These are phyloP conservation scores for Trifolium fragiferum DNA, from an alignment of 306 rosid genomes.

Conservation along the genomic window DNA sequence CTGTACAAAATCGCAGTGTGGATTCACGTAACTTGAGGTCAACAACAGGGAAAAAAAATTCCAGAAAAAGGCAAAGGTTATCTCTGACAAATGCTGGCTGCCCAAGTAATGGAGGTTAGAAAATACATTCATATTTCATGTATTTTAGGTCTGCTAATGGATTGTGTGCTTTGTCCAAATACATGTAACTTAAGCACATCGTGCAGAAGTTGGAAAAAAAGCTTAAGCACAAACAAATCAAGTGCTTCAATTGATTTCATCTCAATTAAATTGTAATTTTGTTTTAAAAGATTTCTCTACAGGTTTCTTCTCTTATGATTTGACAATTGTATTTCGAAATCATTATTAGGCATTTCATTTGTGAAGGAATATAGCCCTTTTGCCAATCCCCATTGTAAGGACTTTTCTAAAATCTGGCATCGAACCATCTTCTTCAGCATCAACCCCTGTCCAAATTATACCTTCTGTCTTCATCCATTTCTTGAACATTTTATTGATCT, in stretches of 20 bases:
- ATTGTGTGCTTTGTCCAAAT: constrained; percentile 36
- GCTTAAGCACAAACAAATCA: not conserved
- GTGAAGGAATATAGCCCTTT: not conserved
- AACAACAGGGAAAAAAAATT: constrained; percentile 40
- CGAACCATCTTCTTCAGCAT: not conserved
- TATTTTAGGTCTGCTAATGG: constrained; percentile 19
- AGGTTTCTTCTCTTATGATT: constrained; percentile 29
- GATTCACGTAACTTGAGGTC: constrained; percentile 45
- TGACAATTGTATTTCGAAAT: constrained; percentile 12
- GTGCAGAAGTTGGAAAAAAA: not conserved
- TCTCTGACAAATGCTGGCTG: constrained; percentile 43
- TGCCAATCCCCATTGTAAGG: not conserved
- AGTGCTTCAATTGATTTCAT: not conserved
- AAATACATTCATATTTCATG: constrained; percentile 31
- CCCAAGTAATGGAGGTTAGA: constrained; percentile 57
- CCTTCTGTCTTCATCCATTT: no score
- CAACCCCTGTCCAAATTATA: not conserved
- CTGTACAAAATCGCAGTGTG: constrained; percentile 35
- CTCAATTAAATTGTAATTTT: constrained; percentile 3
- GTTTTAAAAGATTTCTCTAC: not conserved
- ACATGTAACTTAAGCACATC: not conserved
- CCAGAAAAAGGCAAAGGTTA: constrained; percentile 43
- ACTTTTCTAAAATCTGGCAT: constrained; percentile 6
- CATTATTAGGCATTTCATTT: constrained; percentile 10
- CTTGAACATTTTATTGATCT: no score